Evolutionary conservation across 208 protist species (phyloP).

Genomic region (Leishmania tropica): DNA sequence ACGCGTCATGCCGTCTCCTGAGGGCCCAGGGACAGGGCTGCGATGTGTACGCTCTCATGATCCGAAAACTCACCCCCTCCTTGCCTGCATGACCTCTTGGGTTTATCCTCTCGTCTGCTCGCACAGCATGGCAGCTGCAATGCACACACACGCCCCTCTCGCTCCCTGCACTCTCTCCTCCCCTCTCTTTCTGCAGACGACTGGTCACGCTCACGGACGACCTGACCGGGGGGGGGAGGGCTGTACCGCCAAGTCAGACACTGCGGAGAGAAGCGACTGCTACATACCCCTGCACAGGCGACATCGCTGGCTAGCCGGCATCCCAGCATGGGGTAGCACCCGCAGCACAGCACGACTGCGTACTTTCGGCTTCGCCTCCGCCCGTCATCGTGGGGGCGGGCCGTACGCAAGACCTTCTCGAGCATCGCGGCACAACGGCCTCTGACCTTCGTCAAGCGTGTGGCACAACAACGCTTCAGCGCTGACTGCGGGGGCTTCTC

Average conservation of each 20-base stretch:
- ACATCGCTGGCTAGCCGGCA: background rate
- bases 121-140: background rate
- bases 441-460: too few relatives aligned
- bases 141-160: background rate
- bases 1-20: background rate
- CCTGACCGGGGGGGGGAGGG: background rate
- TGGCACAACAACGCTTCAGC: background rate
- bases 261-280: background rate
- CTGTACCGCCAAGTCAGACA: background rate
- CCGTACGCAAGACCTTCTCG: background rate
- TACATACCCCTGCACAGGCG: background rate
- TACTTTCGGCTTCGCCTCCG: background rate
- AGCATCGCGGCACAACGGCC: background rate
- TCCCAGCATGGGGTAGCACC: background rate
- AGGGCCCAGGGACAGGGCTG: background rate
- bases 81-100: background rate
- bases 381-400: background rate
- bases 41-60: background rate
- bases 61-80: background rate
- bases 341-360: background rate
- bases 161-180: background rate
- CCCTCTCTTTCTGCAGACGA: background rate
- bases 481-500: background rate
- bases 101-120: background rate
- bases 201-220: background rate